Percentiles rank a stretch among this genome's conserved stretches.
Evolutionary conservation across 2,329 filamentous ascomycete genomes (phyloP).

Genomic region (Colletotrichum eleusines): DNA sequence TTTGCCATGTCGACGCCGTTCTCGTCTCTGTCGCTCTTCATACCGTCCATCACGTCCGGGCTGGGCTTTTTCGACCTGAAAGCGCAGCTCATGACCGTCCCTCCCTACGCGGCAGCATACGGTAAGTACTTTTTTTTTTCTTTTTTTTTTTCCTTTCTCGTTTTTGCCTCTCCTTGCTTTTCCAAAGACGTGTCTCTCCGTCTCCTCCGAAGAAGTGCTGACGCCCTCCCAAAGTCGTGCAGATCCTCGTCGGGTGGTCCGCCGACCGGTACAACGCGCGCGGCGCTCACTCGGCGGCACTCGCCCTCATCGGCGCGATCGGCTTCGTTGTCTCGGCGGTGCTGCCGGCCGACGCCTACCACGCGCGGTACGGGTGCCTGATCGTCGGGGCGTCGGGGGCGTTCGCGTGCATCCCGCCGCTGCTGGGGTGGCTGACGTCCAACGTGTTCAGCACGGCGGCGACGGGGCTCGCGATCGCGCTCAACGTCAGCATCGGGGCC

Average conservation of each 20-base stretch:
- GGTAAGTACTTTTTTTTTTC: conserved; percentile 48
- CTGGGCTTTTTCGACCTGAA: conserved; percentile 62
- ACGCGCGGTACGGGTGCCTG: conserved; percentile 74
- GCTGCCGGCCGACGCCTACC: conserved; percentile 62
- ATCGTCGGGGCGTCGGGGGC: conserved; percentile 75
- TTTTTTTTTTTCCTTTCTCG: no score
- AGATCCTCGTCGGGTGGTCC: conserved; percentile 65
- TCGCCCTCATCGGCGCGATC: conserved; percentile 55
- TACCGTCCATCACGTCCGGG: conserved; percentile 70
- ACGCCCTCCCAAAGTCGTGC: conserved; percentile 49
- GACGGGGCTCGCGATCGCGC: conserved; percentile 75
- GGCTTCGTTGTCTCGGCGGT: conserved; percentile 53
- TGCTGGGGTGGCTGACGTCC: conserved; percentile 77
- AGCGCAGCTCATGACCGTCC: conserved; percentile 75
- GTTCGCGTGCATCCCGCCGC: conserved; percentile 76
- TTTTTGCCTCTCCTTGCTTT: no score
- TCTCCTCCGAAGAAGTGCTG: background rate
- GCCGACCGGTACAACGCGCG: conserved; percentile 72
- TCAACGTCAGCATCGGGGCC: conserved; percentile 76
- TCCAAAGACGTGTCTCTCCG: no score
- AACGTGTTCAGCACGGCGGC: conserved; percentile 76
- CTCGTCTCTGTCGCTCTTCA: conserved; percentile 71
- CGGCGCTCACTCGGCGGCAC: conserved; percentile 56
- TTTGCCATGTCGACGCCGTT: conserved; percentile 66
- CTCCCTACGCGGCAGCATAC: conserved; percentile 73